A percentile compares a stretch with the other conserved stretches of the same genome.
phyloP scores from a whole-genome alignment of 768 basidiomycete species.

The Heimioporus sp. region DNA sequence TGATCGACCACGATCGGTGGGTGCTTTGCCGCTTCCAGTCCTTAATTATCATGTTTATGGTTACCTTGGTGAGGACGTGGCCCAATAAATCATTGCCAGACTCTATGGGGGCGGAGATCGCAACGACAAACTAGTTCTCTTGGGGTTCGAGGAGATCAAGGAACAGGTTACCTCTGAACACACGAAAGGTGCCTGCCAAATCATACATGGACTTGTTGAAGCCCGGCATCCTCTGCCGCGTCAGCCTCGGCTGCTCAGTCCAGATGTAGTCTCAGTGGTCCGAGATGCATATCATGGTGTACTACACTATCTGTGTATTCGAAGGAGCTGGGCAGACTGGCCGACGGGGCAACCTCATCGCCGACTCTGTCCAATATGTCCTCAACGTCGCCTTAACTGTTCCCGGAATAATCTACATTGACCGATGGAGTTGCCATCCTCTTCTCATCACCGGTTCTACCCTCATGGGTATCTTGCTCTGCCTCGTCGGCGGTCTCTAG shows the following conservation, averaged over 20 bases:
- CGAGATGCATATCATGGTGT: constrained; percentile 85
- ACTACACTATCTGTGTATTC: constrained; percentile 62
- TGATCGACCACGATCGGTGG: constrained; percentile 59
- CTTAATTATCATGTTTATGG: neutral
- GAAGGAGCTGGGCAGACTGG: constrained; percentile 77
- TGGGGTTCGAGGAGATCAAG: constrained; percentile 69
- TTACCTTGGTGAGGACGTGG: constrained; percentile 43
- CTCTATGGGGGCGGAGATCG: constrained; percentile 62
- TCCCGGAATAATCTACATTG: constrained; percentile 61
- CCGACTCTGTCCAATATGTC: constrained; percentile 61
- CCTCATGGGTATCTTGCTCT: constrained; percentile 75
- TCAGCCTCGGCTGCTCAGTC: constrained; percentile 63
- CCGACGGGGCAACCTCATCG: constrained; percentile 70
- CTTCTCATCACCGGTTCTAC: constrained; percentile 65
- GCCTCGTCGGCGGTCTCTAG: constrained; percentile 75
- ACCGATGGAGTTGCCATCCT: constrained; percentile 77
- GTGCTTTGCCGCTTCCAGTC: neutral
- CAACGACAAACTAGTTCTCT: constrained; percentile 57
- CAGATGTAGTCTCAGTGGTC: constrained; percentile 81
- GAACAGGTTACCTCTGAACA: constrained; percentile 58
- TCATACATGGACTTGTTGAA: constrained; percentile 66
- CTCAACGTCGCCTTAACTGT: constrained; percentile 41
- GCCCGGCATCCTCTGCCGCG: constrained; percentile 65
- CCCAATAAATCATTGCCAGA: constrained; percentile 70
- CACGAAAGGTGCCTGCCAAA: constrained; percentile 66